Evolutionary conservation across 78 protist species (phyloP).

Genomic region (Protostelium mycophagum): DNA sequence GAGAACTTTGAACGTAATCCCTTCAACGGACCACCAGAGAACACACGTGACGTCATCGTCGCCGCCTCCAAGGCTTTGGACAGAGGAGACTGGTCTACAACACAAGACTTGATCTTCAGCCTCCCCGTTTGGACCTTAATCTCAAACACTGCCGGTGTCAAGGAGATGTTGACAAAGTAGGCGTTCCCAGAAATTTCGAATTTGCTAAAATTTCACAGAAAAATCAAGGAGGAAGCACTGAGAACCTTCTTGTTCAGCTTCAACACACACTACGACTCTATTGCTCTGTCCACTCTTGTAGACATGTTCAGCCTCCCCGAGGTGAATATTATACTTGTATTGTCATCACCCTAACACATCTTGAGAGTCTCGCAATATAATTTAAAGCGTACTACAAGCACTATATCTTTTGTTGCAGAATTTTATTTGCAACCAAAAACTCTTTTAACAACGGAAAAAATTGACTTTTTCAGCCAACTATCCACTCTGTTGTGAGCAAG

Average conservation of each 20-base stretch:
- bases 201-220: slow-evolving; percentile 14
- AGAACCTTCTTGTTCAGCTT: slow-evolving; percentile 74
- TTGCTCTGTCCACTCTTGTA: slow-evolving; percentile 49
- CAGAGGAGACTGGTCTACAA: slow-evolving; percentile 78
- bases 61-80: slow-evolving; percentile 73
- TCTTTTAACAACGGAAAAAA: too few relatives aligned
- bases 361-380: too few relatives aligned
- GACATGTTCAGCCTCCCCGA: slow-evolving; percentile 50
- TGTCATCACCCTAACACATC: too few relatives aligned
- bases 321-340: too few relatives aligned
- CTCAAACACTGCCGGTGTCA: slow-evolving; percentile 46
- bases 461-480: too few relatives aligned
- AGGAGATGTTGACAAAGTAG: background rate
- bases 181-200: background rate
- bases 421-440: too few relatives aligned
- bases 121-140: slow-evolving; percentile 72
- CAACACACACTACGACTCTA: slow-evolving; percentile 54
- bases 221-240: slow-evolving; percentile 75
- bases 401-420: too few relatives aligned
- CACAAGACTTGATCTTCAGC: slow-evolving; percentile 27
- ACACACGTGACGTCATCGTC: slow-evolving; percentile 75
- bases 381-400: too few relatives aligned
- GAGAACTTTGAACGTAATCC: slow-evolving; percentile 63
- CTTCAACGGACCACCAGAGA: slow-evolving; percentile 89
- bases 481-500: slow-evolving; percentile 68